phyloP scores from a whole-genome alignment of 306 rosid species.

The Alnus glutinosa region DNA sequence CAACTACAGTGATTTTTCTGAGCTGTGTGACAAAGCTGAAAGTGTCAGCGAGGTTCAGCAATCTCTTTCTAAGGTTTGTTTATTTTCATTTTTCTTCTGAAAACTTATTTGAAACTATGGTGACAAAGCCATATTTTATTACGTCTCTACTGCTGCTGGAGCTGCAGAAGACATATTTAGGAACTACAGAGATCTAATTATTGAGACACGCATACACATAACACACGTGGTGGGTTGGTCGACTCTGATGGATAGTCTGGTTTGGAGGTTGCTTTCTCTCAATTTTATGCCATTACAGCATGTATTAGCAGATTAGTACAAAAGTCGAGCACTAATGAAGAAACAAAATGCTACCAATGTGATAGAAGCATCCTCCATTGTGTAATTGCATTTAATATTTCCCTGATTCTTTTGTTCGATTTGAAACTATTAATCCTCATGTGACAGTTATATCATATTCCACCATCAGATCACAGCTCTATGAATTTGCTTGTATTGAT shows the following conservation, averaged over 20 bases:
- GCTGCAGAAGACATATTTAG: neutral
- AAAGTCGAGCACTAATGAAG: neutral
- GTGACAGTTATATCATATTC: neutral
- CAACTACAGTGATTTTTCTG: constrained; percentile 52
- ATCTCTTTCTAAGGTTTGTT: constrained; percentile 73
- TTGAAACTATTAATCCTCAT: neutral
- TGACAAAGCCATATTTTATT: neutral
- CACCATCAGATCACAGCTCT: neutral
- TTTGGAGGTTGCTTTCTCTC: no score
- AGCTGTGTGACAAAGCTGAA: constrained; percentile 75
- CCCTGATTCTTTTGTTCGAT: neutral
- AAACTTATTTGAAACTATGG: neutral
- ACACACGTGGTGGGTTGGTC: no score
- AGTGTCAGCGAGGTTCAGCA: constrained; percentile 66
- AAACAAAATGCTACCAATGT: neutral
- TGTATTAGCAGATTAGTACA: neutral
- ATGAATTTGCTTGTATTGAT: neutral
- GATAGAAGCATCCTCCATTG: neutral
- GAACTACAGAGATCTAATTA: neutral
- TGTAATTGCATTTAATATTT: neutral
- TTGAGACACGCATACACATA: neutral
- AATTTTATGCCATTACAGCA: no score
- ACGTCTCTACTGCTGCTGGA: neutral
- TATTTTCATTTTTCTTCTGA: constrained; percentile 1
- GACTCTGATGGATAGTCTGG: no score